Evolutionary conservation across 2,329 filamentous ascomycete genomes (phyloP).

Genomic region (Monascus ruber): DNA sequence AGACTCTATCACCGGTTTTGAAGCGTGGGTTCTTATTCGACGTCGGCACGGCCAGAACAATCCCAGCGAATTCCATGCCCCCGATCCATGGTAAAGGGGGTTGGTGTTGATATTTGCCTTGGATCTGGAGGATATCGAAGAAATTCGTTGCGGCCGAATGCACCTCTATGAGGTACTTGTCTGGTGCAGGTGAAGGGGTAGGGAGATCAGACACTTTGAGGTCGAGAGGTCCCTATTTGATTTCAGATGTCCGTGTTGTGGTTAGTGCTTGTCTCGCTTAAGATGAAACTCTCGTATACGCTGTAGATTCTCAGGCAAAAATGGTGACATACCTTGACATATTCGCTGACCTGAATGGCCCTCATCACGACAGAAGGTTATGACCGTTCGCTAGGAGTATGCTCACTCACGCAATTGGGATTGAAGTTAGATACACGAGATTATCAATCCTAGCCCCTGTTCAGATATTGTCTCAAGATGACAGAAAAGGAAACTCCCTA

Average conservation of each 20-base stretch:
- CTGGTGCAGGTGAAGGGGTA: conserved; percentile 56
- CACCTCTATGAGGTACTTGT: conserved; percentile 79
- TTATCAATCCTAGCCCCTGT: not conserved
- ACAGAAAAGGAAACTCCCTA: no score
- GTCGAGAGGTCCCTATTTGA: conserved; percentile 55
- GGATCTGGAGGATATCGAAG: conserved; percentile 91
- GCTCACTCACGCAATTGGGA: not conserved
- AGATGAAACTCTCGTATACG: not conserved
- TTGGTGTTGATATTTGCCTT: conserved; percentile 90
- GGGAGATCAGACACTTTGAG: conserved; percentile 65
- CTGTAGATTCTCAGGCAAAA: not conserved
- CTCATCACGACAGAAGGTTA: conserved; percentile 48
- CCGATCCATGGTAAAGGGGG: conserved; percentile 80
- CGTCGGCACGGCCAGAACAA: conserved; percentile 56
- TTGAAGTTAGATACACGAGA: conserved; percentile 13
- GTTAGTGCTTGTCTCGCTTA: no score
- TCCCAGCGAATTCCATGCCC: conserved; percentile 77
- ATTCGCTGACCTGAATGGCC: conserved; percentile 62
- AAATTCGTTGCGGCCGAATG: conserved; percentile 87
- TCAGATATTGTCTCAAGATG: not conserved
- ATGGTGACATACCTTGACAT: conserved; percentile 51
- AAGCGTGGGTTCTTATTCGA: conserved; percentile 45
- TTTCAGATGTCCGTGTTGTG: not conserved
- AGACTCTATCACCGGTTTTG: conserved; percentile 69
- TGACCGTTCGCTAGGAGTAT: no score